These are phyloP conservation scores for Candida easanensis DNA, from an alignment of 805 yeast species.

Conservation along the genomic window DNA sequence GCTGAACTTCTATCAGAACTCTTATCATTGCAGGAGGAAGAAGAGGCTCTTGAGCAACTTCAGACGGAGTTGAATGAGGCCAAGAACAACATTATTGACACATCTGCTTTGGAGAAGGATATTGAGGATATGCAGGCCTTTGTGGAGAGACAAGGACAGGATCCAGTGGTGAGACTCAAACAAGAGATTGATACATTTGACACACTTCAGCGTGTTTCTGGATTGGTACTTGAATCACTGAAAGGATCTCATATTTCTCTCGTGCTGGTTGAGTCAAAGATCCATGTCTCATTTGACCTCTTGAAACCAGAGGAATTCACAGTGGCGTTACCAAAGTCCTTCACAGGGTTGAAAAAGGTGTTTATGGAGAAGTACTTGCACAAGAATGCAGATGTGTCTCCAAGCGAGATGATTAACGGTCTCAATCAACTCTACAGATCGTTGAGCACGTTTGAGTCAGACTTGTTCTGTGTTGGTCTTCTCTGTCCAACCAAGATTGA, in stretches of 20 bases:
- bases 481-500: slow-evolving; percentile 13
- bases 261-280: slow-evolving; percentile 5
- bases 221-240: slow-evolving; percentile 13
- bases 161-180: slow-evolving; percentile 18
- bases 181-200: slow-evolving; percentile 10
- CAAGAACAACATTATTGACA: slow-evolving; percentile 12
- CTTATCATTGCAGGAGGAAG: slow-evolving; percentile 2
- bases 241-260: slow-evolving; percentile 10
- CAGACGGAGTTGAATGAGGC: slow-evolving; percentile 13
- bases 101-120: slow-evolving; percentile 19
- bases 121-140: slow-evolving; percentile 11
- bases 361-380: slow-evolving; percentile 13
- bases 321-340: slow-evolving; percentile 6
- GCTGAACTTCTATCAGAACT: slow-evolving; percentile 13
- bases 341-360: slow-evolving; percentile 8
- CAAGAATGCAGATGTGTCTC: not conserved
- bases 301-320: slow-evolving; percentile 1
- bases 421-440: slow-evolving; percentile 4
- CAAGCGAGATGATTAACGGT: slow-evolving; percentile 6
- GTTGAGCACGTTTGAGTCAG: slow-evolving; percentile 12
- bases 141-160: slow-evolving; percentile 21
- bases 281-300: slow-evolving; percentile 14
- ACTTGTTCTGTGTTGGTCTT: slow-evolving; percentile 19
- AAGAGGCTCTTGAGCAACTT: slow-evolving; percentile 1
- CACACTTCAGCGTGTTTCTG: slow-evolving; percentile 14